Evolutionary conservation across 2,329 filamentous ascomycete species (phyloP).

Genomic region (Exophiala lecanii-corni): DNA sequence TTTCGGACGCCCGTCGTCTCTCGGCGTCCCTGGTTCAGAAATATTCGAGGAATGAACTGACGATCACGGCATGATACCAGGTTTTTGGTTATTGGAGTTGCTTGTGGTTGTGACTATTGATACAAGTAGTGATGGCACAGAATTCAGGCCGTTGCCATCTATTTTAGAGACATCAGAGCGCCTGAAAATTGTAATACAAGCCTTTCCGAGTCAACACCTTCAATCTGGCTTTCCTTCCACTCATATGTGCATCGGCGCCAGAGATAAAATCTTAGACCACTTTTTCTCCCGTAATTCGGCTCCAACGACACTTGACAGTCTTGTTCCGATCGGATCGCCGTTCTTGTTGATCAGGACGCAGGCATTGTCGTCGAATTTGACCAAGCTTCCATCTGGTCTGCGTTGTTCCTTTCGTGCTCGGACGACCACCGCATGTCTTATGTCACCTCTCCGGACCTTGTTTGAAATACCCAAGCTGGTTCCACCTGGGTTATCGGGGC

Average conservation of each 20-base stretch:
- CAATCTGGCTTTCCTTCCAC: too few relatives aligned
- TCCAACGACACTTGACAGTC: constrained; percentile 86
- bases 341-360: constrained; percentile 97
- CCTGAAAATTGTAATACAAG: too few relatives aligned
- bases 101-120: not conserved
- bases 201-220: too few relatives aligned
- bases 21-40: constrained; percentile 4
- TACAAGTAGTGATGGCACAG: constrained; percentile 2
- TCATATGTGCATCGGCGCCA: constrained; percentile 75
- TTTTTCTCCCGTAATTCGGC: constrained; percentile 83
- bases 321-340: constrained; percentile 88
- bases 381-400: constrained; percentile 79
- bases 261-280: constrained; percentile 96
- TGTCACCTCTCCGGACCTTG: constrained; percentile 95
- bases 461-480: constrained; percentile 72
- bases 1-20: constrained; percentile 4
- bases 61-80: not conserved
- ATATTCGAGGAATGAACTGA: not conserved
- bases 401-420: constrained; percentile 84
- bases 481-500: constrained; percentile 57
- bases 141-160: too few relatives aligned
- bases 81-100: not conserved
- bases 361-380: constrained; percentile 96
- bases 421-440: constrained; percentile 92
- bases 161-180: too few relatives aligned